Evolutionary conservation across 2,329 filamentous ascomycete genomes (phyloP).

Genomic region (Falciphora oryzae): DNA sequence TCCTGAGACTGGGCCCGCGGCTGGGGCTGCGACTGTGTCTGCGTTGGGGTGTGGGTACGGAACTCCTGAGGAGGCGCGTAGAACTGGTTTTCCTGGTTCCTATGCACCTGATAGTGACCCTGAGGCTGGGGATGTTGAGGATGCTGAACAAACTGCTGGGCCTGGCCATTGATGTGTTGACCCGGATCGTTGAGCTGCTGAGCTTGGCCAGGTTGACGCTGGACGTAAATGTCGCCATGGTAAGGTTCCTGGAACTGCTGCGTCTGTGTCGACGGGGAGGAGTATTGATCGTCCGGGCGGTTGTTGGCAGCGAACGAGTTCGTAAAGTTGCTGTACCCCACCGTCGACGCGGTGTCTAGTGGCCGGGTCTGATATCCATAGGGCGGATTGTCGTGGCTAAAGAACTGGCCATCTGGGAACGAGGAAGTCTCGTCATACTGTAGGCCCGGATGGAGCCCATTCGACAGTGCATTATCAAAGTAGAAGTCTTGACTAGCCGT

Average conservation of each 20-base stretch:
- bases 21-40: conserved; percentile 1
- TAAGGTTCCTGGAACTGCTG: conserved; percentile 1
- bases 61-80: conserved; percentile 5
- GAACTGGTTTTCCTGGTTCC: conserved; percentile 1
- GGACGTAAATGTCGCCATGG: not conserved
- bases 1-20: not conserved
- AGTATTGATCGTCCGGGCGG: not conserved
- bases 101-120: conserved; percentile 1
- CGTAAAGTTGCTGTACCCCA: not conserved
- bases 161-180: not conserved
- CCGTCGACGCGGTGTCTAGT: not conserved
- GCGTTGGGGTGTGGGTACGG: conserved; percentile 2
- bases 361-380: not conserved
- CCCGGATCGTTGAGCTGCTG: not conserved
- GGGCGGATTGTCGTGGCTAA: not conserved
- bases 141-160: conserved; percentile 4
- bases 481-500: not conserved
- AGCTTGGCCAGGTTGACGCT: not conserved
- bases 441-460: not conserved
- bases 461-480: not conserved
- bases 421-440: not conserved
- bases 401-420: not conserved
- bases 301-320: not conserved
- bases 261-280: not conserved
- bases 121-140: not conserved